These are phyloP conservation scores for Neurospora intermedia DNA, from an alignment of 495 filamentous ascomycete species.

Conservation along the genomic window DNA sequence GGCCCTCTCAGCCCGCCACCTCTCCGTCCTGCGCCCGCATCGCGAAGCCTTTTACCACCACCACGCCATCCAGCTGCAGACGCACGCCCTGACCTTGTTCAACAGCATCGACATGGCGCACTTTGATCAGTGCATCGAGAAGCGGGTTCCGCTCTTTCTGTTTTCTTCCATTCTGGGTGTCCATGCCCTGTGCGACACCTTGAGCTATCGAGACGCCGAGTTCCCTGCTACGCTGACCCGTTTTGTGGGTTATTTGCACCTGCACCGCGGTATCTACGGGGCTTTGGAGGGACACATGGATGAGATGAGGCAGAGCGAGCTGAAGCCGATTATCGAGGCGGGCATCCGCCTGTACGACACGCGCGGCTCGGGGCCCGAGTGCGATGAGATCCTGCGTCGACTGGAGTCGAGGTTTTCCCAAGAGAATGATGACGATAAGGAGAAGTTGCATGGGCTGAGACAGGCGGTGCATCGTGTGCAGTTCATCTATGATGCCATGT, in stretches of 20 bases:
- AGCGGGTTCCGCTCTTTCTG: constrained; percentile 35
- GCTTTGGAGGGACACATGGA: constrained; percentile 18
- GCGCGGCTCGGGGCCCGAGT: constrained; percentile 12
- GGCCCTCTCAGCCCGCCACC: constrained; percentile 35
- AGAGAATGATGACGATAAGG: neutral
- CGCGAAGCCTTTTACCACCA: constrained; percentile 27
- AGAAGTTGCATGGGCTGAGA: neutral
- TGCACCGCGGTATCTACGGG: constrained; percentile 34
- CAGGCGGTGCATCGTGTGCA: constrained; percentile 16
- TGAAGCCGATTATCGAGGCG: constrained; percentile 14
- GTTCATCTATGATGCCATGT: constrained; percentile 15
- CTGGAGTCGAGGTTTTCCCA: neutral
- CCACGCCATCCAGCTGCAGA: constrained; percentile 39
- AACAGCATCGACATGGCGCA: constrained; percentile 23
- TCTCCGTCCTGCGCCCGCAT: constrained; percentile 23
- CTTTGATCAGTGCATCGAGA: constrained; percentile 14
- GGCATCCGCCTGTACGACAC: constrained; percentile 7
- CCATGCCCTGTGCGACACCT: constrained; percentile 37
- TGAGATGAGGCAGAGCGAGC: constrained; percentile 10
- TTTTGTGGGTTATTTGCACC: constrained; percentile 28
- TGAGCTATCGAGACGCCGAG: constrained; percentile 18
- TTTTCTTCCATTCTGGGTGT: constrained; percentile 37
- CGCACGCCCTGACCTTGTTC: constrained; percentile 34
- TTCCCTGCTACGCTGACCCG: constrained; percentile 29
- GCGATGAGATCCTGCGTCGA: constrained; percentile 6